Percentiles rank a stretch among this genome's conserved stretches.
phyloP scores from a whole-genome alignment of 2,329 filamentous ascomycete genomes.

The Nemania abortiva region DNA sequence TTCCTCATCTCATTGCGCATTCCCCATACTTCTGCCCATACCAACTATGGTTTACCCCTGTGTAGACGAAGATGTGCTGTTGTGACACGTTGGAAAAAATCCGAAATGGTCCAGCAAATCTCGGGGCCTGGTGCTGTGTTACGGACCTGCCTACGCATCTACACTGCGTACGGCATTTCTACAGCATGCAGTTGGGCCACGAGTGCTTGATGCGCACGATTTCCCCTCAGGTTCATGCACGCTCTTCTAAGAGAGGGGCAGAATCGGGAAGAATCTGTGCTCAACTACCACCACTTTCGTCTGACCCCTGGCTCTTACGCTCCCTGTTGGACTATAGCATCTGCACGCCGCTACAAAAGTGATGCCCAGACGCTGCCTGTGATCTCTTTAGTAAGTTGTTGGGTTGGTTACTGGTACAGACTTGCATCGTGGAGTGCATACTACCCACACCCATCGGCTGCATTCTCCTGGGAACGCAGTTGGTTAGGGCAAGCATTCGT shows the following conservation, averaged over 20 bases:
- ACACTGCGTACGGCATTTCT: neutral
- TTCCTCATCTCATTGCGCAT: slow-evolving; percentile 2
- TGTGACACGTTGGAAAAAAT: slow-evolving; percentile 2
- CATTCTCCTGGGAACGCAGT: neutral
- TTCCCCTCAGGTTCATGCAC: slow-evolving; percentile 34
- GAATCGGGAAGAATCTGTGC: slow-evolving; percentile 8
- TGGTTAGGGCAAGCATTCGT: neutral
- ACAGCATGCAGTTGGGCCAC: slow-evolving; percentile 14
- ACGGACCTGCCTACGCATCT: slow-evolving; percentile 3
- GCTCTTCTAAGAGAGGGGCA: neutral
- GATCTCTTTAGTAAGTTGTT: slow-evolving; percentile 9
- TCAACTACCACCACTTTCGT: slow-evolving; percentile 23
- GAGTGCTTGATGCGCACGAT: neutral
- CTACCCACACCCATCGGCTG: slow-evolving; percentile 11
- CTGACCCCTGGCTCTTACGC: neutral
- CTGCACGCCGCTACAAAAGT: slow-evolving; percentile 27
- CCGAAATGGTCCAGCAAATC: slow-evolving; percentile 5
- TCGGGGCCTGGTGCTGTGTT: slow-evolving; percentile 8
- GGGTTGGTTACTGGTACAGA: slow-evolving; percentile 4
- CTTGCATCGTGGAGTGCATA: slow-evolving; percentile 32
- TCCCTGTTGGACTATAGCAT: slow-evolving; percentile 15
- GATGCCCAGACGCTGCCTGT: neutral
- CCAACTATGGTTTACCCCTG: slow-evolving; percentile 6
- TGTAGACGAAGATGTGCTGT: neutral
- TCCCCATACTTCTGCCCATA: neutral